phyloP scores from a whole-genome alignment of 2,329 filamentous ascomycete species.

The Triangularia verruculosa region DNA sequence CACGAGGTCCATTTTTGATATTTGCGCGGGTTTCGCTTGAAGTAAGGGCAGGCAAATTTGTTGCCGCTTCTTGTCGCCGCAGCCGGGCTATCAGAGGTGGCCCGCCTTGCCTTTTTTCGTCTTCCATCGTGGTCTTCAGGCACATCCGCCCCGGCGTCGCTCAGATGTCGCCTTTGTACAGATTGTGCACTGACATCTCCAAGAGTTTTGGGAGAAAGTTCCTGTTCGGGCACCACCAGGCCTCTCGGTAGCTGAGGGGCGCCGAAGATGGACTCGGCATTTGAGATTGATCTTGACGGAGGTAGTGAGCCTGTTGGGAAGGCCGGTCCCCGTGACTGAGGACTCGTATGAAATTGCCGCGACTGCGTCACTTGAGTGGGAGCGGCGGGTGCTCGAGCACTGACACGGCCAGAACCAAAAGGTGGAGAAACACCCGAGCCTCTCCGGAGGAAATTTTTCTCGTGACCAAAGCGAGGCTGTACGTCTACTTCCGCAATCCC shows the following conservation, averaged over 20 bases:
- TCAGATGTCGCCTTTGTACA: background rate
- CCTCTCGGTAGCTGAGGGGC: background rate
- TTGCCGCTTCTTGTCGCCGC: background rate
- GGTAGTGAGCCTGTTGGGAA: background rate
- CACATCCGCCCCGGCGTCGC: background rate
- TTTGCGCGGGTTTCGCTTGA: slow-evolving; percentile 27
- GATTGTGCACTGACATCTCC: background rate
- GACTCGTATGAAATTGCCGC: background rate
- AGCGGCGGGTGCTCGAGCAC: background rate
- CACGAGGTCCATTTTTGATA: slow-evolving; percentile 29
- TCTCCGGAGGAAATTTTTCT: background rate
- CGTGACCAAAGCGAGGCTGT: background rate
- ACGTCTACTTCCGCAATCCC: background rate
- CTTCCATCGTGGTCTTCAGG: slow-evolving; percentile 25
- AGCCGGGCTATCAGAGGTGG: background rate
- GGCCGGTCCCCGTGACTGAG: background rate
- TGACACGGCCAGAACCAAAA: background rate
- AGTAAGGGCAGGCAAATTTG: slow-evolving; percentile 30
- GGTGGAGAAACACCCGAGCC: background rate
- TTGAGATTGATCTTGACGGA: background rate
- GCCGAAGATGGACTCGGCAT: background rate
- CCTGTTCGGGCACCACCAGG: background rate
- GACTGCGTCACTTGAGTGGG: background rate
- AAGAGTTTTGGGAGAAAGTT: background rate
- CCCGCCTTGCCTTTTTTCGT: slow-evolving; percentile 21